These are phyloP conservation scores for Neolecta irregularis DNA, from an alignment of 1,139 yeast genomes.

Conservation along the genomic window DNA sequence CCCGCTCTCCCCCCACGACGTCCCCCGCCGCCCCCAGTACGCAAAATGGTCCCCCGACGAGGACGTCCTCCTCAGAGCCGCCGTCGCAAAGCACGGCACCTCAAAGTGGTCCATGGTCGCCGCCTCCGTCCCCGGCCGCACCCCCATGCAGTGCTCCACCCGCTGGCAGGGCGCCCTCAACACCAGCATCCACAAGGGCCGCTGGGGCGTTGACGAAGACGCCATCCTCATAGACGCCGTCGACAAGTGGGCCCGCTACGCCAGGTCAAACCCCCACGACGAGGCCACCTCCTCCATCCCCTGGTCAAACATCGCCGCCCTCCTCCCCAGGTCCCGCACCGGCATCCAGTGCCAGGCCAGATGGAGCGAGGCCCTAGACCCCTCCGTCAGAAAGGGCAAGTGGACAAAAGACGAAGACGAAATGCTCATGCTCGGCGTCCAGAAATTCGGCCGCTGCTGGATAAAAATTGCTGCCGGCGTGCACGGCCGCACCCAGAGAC, in stretches of 20 bases:
- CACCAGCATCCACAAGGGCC: conserved; percentile 10
- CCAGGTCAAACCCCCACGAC: too few relatives aligned
- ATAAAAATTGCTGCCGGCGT: conserved; percentile 15
- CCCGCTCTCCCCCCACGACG: too few relatives aligned
- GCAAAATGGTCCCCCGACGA: conserved; percentile 9
- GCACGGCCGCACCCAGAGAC: conserved; percentile 5
- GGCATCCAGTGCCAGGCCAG: conserved; percentile 93
- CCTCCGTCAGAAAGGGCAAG: conserved; percentile 60
- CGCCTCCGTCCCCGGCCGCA: conserved; percentile 10
- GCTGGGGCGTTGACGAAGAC: conserved; percentile 10
- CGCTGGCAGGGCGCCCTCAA: conserved; percentile 11
- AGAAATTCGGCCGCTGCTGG: conserved; percentile 80
- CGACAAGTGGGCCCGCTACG: conserved; percentile 11
- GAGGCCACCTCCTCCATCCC: too few relatives aligned
- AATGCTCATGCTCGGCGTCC: conserved; percentile 46
- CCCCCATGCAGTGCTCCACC: conserved; percentile 12
- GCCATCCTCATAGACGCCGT: conserved; percentile 9
- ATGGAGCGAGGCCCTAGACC: conserved; percentile 77
- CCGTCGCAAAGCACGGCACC: conserved; percentile 8
- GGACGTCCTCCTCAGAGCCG: conserved; percentile 6
- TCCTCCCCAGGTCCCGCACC: conserved; percentile 33
- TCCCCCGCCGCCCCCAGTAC: too few relatives aligned
- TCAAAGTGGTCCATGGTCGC: conserved; percentile 9
- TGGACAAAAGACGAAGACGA: conserved; percentile 75
- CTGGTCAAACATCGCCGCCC: conserved; percentile 8